phyloP scores from a whole-genome alignment of 805 yeast genomes.

The Saccharomyces paradoxus region DNA sequence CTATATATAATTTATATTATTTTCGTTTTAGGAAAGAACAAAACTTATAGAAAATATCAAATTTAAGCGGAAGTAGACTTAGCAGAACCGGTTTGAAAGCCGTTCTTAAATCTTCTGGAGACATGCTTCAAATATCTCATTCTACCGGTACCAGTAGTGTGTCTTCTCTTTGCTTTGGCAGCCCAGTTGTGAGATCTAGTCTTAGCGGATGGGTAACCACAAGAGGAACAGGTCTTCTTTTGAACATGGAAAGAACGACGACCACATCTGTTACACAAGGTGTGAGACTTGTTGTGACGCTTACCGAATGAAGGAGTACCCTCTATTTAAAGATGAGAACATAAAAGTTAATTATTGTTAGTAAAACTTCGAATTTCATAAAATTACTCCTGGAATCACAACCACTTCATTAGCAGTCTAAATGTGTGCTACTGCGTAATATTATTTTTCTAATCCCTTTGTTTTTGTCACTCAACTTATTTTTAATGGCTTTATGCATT shows the following conservation, averaged over 20 bases:
- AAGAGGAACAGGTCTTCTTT: constrained; percentile 96
- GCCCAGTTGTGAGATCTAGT: constrained; percentile 99
- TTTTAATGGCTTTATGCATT: too few species aligned
- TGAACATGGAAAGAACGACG: constrained; percentile 97
- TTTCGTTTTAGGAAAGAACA: constrained; percentile 3
- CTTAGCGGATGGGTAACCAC: constrained; percentile 99
- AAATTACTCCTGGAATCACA: too few species aligned
- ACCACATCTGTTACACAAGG: constrained; percentile 98
- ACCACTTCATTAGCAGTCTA: background rate
- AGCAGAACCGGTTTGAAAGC: constrained; percentile 86
- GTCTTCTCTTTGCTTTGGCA: constrained; percentile 97
- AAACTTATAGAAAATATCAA: constrained; percentile 3
- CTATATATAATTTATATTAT: background rate
- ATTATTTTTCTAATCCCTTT: background rate
- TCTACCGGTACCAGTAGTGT: constrained; percentile 99
- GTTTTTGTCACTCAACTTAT: too few species aligned
- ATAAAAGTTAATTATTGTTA: constrained; percentile 21
- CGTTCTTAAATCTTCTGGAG: constrained; percentile 97
- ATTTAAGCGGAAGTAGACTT: constrained; percentile 46
- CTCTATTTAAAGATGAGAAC: constrained; percentile 42
- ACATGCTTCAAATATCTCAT: constrained; percentile 96
- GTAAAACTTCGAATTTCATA: constrained; percentile 17
- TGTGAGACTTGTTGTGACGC: constrained; percentile 99
- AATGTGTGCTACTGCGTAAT: too few species aligned
- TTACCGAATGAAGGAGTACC: constrained; percentile 99